Percentiles rank a stretch among this genome's conserved stretches.
Evolutionary conservation across 306 rosid genomes (phyloP).

Genomic region (Chamaecrista fasciculata): DNA sequence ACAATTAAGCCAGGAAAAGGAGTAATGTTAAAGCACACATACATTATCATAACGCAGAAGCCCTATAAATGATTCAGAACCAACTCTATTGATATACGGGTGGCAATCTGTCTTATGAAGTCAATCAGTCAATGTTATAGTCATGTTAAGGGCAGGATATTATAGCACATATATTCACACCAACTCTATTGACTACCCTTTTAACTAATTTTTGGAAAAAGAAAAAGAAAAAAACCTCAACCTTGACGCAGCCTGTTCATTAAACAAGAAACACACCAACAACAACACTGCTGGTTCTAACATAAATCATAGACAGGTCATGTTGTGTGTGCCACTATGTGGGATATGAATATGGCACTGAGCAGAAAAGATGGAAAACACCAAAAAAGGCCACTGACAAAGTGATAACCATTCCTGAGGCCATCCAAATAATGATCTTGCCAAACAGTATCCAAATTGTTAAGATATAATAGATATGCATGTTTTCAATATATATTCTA

Average conservation of each 20-base stretch:
- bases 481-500: neutral
- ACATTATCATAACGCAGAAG: neutral
- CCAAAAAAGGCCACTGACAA: neutral
- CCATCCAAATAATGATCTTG: neutral
- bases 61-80: neutral
- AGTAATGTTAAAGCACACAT: neutral
- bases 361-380: no score
- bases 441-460: neutral
- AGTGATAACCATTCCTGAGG: neutral
- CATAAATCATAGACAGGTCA: neutral
- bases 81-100: neutral
- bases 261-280: no score
- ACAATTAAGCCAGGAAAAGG: neutral
- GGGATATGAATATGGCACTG: neutral
- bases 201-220: no score
- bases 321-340: neutral
- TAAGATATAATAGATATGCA: neutral
- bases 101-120: neutral
- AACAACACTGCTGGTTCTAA: no score
- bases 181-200: neutral
- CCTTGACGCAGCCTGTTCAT: neutral
- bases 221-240: no score
- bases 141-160: neutral
- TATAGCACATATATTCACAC: neutral
- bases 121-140: neutral